Evolutionary conservation across 73 alveolate species (phyloP).

Genomic region (Paramecium caudatum): DNA sequence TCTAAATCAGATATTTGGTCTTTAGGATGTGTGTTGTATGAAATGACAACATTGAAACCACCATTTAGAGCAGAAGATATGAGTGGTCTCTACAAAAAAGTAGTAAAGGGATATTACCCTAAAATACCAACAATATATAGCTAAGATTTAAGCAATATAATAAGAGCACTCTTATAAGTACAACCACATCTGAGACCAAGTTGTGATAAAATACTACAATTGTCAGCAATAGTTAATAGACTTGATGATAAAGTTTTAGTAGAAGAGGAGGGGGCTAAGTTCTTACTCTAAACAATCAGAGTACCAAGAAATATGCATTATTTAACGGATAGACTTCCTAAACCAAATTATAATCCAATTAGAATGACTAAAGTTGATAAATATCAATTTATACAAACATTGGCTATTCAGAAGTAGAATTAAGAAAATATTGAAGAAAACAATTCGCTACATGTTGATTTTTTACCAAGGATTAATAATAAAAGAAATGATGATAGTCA

Average conservation of each 20-base stretch:
- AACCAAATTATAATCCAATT: constrained; percentile 85
- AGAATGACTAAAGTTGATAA: constrained; percentile 64
- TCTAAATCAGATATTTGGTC: constrained; percentile 97
- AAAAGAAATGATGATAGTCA: constrained; percentile 1
- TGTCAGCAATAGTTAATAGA: constrained; percentile 61
- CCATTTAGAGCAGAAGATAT: constrained; percentile 98
- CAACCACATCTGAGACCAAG: constrained; percentile 75
- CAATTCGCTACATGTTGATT: neutral
- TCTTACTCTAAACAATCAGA: constrained; percentile 88
- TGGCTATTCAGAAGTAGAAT: constrained; percentile 5
- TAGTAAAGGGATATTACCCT: constrained; percentile 85
- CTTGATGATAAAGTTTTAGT: constrained; percentile 66
- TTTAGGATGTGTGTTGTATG: constrained; percentile 96
- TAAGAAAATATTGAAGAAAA: constrained; percentile 35
- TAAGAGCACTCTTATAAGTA: constrained; percentile 80
- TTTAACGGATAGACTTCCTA: constrained; percentile 95
- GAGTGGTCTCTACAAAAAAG: constrained; percentile 91
- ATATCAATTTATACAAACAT: constrained; percentile 63
- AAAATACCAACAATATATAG: constrained; percentile 87
- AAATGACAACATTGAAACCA: constrained; percentile 94
- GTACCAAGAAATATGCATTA: constrained; percentile 91
- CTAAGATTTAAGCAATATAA: constrained; percentile 80
- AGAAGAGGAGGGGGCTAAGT: constrained; percentile 64
- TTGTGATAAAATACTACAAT: constrained; percentile 70
- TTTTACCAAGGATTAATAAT: neutral